phyloP scores from a whole-genome alignment of 192 early-diverging fungal genomes.

The Coemansia sp. region DNA sequence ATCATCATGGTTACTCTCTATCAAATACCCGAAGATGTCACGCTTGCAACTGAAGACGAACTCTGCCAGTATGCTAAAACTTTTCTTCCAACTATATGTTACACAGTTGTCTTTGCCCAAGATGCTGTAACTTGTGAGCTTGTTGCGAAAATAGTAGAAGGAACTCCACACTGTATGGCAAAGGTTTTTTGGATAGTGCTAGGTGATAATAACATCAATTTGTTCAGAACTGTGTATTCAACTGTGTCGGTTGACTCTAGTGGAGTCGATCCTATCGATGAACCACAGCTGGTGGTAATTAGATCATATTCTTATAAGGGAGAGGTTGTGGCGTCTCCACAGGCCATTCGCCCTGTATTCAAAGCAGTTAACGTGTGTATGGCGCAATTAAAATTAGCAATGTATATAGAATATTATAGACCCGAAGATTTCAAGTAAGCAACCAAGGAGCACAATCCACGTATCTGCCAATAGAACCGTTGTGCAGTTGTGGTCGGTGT shows the following conservation, averaged over 20 bases:
- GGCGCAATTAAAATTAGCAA: background rate
- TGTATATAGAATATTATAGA: background rate
- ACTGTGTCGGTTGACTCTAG: background rate
- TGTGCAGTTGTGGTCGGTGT: too few relatives aligned
- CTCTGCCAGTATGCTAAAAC: too few relatives aligned
- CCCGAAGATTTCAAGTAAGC: background rate
- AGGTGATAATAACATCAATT: background rate
- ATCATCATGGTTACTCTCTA: too few relatives aligned
- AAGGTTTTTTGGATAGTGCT: background rate
- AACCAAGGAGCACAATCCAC: background rate
- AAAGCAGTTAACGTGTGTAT: background rate
- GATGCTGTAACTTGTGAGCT: too few relatives aligned
- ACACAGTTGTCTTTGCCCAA: too few relatives aligned
- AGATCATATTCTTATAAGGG: background rate
- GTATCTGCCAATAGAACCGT: background rate
- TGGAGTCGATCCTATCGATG: background rate
- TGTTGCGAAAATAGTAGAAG: background rate
- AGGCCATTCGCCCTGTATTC: too few relatives aligned
- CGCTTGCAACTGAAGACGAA: too few relatives aligned
- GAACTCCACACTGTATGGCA: too few relatives aligned
- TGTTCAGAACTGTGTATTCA: background rate
- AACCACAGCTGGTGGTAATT: background rate
- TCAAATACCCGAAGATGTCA: too few relatives aligned
- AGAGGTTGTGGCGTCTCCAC: too few relatives aligned
- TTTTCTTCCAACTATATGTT: too few relatives aligned